Conservation (phyloP, 305 asterid genomes). For the Rubia balearica region DNA sequence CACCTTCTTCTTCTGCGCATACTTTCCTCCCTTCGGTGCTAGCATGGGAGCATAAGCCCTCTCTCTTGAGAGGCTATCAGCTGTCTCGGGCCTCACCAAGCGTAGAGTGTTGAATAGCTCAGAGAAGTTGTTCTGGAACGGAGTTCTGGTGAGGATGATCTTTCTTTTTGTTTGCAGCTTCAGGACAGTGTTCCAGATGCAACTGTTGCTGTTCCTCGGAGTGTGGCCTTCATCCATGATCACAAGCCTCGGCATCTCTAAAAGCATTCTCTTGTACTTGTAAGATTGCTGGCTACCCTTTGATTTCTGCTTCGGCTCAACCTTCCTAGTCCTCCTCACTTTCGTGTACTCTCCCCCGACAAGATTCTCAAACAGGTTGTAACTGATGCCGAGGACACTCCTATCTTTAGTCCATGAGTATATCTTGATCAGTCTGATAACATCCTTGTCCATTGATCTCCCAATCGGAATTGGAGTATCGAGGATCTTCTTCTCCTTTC, state of each 20-base stretch:
- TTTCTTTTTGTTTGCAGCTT: slow-evolving; percentile 40
- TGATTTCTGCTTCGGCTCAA: background rate
- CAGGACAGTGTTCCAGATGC: slow-evolving; percentile 44
- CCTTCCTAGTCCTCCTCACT: slow-evolving; percentile 5
- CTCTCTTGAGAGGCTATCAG: slow-evolving; percentile 29
- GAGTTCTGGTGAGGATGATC: slow-evolving; percentile 72
- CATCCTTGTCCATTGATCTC: slow-evolving; percentile 16
- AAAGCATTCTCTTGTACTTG: slow-evolving; percentile 32
- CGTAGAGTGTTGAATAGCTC: slow-evolving; percentile 67
- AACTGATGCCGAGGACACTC: slow-evolving; percentile 49
- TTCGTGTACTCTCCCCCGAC: slow-evolving; percentile 19
- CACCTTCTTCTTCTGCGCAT: slow-evolving; percentile 5
- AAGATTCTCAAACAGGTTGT: slow-evolving; percentile 38
- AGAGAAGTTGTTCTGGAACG: slow-evolving; percentile 58
- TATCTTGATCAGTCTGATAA: slow-evolving; percentile 33
- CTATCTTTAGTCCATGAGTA: slow-evolving; percentile 34
- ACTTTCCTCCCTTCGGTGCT: slow-evolving; percentile 9
- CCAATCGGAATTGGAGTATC: slow-evolving; percentile 9
- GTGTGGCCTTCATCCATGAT: slow-evolving; percentile 75
- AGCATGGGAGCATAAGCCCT: slow-evolving; percentile 23
- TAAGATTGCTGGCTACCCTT: slow-evolving; percentile 1
- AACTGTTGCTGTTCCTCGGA: slow-evolving; percentile 47
- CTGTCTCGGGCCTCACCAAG: slow-evolving; percentile 55
- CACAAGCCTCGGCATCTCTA: slow-evolving; percentile 44
- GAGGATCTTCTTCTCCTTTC: slow-evolving; percentile 25